Percentiles rank a stretch among this genome's conserved stretches.
These are phyloP conservation scores for Eurotiales sp. DNA, from an alignment of 2,329 filamentous ascomycete species.

Conservation along the genomic window DNA sequence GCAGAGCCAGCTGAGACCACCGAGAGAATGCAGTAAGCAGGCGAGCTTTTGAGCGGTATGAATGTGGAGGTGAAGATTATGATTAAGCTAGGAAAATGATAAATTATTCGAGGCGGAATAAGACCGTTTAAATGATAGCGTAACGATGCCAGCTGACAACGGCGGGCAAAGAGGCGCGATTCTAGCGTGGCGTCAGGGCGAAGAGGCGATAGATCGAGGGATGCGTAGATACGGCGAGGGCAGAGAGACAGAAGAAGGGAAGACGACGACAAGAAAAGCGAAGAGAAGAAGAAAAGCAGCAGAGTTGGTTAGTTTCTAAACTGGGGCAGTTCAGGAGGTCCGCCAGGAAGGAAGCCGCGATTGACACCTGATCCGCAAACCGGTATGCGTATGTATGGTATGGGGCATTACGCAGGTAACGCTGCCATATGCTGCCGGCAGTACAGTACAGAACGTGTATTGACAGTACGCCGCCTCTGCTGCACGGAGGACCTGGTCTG, in stretches of 20 bases:
- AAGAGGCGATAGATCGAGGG: neutral
- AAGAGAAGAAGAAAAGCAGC: too few relatives aligned
- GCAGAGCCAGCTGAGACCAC: slow-evolving; percentile 13
- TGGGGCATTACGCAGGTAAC: too few relatives aligned
- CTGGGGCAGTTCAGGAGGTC: too few relatives aligned
- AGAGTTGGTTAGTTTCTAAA: too few relatives aligned
- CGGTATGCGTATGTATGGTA: neutral
- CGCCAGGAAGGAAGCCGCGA: neutral
- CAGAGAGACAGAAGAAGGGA: neutral
- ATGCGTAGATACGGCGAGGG: neutral
- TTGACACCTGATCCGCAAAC: slow-evolving; percentile 13
- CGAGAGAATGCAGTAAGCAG: neutral
- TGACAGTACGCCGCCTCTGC: too few relatives aligned
- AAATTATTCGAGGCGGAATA: too few relatives aligned
- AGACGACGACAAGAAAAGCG: too few relatives aligned
- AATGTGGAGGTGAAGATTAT: too few relatives aligned
- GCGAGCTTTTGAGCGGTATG: neutral
- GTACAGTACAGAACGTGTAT: too few relatives aligned
- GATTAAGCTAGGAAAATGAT: too few relatives aligned
- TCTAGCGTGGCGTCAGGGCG: neutral
- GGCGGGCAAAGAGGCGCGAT: neutral
- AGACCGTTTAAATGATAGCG: neutral
- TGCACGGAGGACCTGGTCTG: too few relatives aligned
- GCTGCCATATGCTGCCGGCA: too few relatives aligned
- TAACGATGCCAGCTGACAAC: neutral